Percentiles rank a stretch among this genome's conserved stretches.
Evolutionary conservation across 139 green algal genomes (phyloP).

Genomic region (Marvania coccoides): DNA sequence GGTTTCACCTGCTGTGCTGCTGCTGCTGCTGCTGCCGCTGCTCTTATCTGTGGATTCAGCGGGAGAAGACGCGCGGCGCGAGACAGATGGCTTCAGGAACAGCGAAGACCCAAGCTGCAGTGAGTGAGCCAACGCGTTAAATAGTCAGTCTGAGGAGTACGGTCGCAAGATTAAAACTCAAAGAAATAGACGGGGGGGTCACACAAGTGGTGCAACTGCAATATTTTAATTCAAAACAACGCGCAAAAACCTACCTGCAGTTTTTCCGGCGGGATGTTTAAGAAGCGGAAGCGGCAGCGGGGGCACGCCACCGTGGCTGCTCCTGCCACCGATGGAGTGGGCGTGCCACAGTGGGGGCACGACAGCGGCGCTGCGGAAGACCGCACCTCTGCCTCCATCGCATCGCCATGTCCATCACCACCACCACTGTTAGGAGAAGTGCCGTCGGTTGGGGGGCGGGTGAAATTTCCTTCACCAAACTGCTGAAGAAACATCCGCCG

Average conservation of each 20-base stretch:
- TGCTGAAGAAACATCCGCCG: neutral
- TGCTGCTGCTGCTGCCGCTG: neutral
- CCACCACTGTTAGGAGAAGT: neutral
- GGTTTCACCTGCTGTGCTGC: neutral
- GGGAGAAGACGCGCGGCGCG: no score
- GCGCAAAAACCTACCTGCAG: no score
- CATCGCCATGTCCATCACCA: neutral
- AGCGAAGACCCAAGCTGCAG: conserved; percentile 23
- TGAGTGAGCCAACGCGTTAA: no score
- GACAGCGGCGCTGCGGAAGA: conserved; percentile 10
- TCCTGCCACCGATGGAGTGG: neutral
- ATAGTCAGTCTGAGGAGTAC: no score
- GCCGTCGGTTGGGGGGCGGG: no score
- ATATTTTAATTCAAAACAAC: no score
- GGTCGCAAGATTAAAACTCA: no score
- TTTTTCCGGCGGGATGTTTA: conserved; percentile 31
- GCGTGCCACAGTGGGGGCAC: conserved; percentile 32
- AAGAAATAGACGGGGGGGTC: no score
- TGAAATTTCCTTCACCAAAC: neutral
- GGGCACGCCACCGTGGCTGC: conserved; percentile 13
- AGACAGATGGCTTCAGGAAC: neutral
- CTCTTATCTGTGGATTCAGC: no score
- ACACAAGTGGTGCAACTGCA: no score
- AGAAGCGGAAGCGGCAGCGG: conserved; percentile 14
- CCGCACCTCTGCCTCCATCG: neutral